These are phyloP conservation scores for Penicillium hesseltinei DNA, from an alignment of 2,329 filamentous ascomycete genomes.

Conservation along the genomic window DNA sequence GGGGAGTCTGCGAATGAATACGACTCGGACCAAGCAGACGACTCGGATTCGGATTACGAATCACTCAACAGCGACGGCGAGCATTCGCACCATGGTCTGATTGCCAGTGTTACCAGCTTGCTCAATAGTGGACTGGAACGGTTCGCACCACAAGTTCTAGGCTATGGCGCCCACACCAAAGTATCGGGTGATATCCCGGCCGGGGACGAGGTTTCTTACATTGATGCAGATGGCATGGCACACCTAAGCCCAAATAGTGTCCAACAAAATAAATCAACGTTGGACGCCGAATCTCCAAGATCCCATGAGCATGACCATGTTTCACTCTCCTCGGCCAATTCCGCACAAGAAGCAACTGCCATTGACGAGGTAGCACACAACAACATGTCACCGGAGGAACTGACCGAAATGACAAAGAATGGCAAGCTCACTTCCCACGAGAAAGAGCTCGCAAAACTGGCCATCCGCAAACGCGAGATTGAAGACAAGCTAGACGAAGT, in stretches of 20 bases:
- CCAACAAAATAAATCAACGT: not conserved
- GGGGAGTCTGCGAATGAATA: slow-evolving; percentile 3
- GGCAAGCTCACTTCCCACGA: slow-evolving; percentile 39
- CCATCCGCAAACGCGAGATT: slow-evolving; percentile 40
- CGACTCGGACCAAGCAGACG: slow-evolving; percentile 12
- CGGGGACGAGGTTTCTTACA: not conserved
- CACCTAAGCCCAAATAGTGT: not conserved
- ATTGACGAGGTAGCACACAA: slow-evolving; percentile 21
- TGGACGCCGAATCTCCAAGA: not conserved
- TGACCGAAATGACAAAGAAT: slow-evolving; percentile 29
- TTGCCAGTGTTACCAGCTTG: slow-evolving; percentile 37
- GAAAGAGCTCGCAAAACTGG: slow-evolving; percentile 45
- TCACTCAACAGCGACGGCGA: slow-evolving; percentile 17
- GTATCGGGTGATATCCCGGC: slow-evolving; percentile 10
- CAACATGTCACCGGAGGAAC: slow-evolving; percentile 23
- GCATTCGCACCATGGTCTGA: slow-evolving; percentile 33
- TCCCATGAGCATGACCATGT: slow-evolving; percentile 15
- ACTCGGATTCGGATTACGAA: slow-evolving; percentile 19
- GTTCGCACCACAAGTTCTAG: slow-evolving; percentile 51
- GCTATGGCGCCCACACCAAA: slow-evolving; percentile 45
- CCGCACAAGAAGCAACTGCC: slow-evolving; percentile 18
- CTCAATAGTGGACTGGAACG: slow-evolving; percentile 49
- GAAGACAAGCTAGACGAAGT: slow-evolving; percentile 39
- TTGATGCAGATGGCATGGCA: not conserved
- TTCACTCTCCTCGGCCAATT: slow-evolving; percentile 21